phyloP scores from a whole-genome alignment of 192 early-diverging fungal genomes.

The Mortierella hygrophila region DNA sequence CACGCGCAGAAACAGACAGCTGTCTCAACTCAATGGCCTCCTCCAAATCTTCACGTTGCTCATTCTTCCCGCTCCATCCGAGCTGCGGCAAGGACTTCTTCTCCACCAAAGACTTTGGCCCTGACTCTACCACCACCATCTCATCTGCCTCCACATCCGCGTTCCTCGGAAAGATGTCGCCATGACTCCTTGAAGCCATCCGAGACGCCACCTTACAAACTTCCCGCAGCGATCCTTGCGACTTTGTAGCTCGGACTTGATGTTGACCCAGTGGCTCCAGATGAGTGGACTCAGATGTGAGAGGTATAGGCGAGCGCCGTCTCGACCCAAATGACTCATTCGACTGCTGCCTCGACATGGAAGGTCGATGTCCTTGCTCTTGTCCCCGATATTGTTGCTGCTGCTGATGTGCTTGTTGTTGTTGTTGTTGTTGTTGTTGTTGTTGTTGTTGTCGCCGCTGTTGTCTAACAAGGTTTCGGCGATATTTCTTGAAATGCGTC shows the following conservation, averaged over 20 bases:
- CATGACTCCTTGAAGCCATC: slow-evolving; percentile 21
- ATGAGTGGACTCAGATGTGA: neutral
- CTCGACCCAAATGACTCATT: neutral
- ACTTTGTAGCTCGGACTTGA: slow-evolving; percentile 8
- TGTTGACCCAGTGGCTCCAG: neutral
- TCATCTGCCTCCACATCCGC: slow-evolving; percentile 1
- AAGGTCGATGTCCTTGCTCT: neutral
- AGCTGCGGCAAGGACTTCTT: neutral
- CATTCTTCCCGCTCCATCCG: neutral
- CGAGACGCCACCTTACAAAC: slow-evolving; percentile 21
- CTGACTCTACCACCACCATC: neutral
- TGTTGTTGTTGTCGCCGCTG: slow-evolving; percentile 14
- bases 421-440: slow-evolving; percentile 6
- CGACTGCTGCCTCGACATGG: neutral
- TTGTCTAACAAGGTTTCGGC: slow-evolving; percentile 18
- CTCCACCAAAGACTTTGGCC: neutral
- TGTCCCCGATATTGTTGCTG: neutral
- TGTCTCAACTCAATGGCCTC: slow-evolving; percentile 15
- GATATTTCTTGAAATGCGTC: slow-evolving; percentile 27
- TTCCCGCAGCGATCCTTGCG: slow-evolving; percentile 39
- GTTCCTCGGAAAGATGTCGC: neutral
- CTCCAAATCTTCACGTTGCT: slow-evolving; percentile 1
- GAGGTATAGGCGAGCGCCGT: neutral
- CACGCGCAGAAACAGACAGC: neutral
- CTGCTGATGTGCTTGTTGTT: slow-evolving; percentile 6